Evolutionary conservation across 257 asterid species (phyloP), one percentile per base, ranked within the genome.

Genomic region (Nicotiana attenuata): DNA sequence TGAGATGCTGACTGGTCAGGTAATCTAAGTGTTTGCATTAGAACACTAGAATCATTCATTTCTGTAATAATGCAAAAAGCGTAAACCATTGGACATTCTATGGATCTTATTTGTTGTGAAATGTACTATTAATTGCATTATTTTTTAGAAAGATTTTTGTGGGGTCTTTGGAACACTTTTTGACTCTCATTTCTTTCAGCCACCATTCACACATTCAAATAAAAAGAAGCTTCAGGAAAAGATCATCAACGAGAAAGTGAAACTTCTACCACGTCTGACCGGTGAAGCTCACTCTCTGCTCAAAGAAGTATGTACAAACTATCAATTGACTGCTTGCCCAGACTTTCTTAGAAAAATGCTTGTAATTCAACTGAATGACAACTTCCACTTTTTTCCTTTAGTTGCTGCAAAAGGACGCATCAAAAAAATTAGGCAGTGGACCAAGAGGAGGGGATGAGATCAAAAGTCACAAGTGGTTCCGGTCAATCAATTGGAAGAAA

Each of bases 1-100:
- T 86, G 98, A 94, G 89, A 94, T 94, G 97, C 91, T 94, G 53
- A 90, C 86, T 76, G 97, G 98, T 83, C 84, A 94, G 98, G 98
- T 94, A 87, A 64, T 35, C 63, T 67, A 65, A 65, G 76, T 69
- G 5, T 41, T 47, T 24, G 38, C 61, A 22, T 47, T 73, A 7
- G 79, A 28, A 73, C 61, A 47, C 61, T 24, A 45, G 24, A 73
- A 47, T 24, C 79, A 24, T 73, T 15, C 20, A 14, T 22, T 73
- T 26, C 10, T 69, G n/a, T 56, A 69, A 50, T 10, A 45, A 71
- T 14, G 78, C 14, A 29, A 59, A 57, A 59, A 22, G 16, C 22
- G 1, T n/a, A 78, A 26, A 50, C 26, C 57, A 60, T 19, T 5
- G 10, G 68, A 13, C 66, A 57, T 20, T 57, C 20, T 20, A 15